Evolutionary conservation across 75 land plant genomes (phyloP).

Genomic region (Picea glauca): DNA sequence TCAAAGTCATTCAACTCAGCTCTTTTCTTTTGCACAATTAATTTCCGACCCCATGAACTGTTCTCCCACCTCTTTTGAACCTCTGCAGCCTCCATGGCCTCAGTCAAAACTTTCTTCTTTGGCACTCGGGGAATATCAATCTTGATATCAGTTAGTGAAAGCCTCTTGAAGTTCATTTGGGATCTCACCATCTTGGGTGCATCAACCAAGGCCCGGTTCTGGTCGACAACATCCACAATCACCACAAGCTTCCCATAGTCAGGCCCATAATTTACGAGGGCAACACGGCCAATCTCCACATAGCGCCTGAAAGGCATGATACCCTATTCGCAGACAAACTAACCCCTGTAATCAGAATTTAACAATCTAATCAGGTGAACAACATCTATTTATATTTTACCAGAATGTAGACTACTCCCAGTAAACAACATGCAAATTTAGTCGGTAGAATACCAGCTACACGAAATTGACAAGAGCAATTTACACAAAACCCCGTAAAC

Average conservation of each 20-base stretch:
- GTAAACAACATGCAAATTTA: too few relatives aligned
- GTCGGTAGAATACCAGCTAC: too few relatives aligned
- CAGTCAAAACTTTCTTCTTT: conserved; percentile 57
- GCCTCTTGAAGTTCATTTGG: too few relatives aligned
- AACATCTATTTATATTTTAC: too few relatives aligned
- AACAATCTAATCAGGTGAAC: too few relatives aligned
- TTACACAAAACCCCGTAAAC: too few relatives aligned
- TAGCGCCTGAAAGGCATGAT: conserved; percentile 34
- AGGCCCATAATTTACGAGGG: not conserved
- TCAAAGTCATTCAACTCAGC: conserved; percentile 81
- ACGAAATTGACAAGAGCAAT: too few relatives aligned
- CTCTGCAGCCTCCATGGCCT: conserved; percentile 74
- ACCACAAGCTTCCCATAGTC: conserved; percentile 66
- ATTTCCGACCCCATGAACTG: conserved; percentile 84
- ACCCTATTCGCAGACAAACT: conserved; percentile 12
- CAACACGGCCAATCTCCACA: conserved; percentile 66
- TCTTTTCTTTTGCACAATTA: conserved; percentile 71
- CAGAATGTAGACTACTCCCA: too few relatives aligned
- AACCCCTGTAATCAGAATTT: not conserved
- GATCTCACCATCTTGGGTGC: too few relatives aligned
- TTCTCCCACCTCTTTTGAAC: conserved; percentile 82
- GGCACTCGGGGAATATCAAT: conserved; percentile 69
- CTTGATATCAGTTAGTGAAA: conserved; percentile 48
- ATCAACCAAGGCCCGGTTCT: conserved; percentile 15
- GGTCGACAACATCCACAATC: conserved; percentile 63